Evolutionary conservation across 2,329 filamentous ascomycete species (phyloP), one percentile per base, ranked within the genome.

Genomic region (Penicillium sp.): DNA sequence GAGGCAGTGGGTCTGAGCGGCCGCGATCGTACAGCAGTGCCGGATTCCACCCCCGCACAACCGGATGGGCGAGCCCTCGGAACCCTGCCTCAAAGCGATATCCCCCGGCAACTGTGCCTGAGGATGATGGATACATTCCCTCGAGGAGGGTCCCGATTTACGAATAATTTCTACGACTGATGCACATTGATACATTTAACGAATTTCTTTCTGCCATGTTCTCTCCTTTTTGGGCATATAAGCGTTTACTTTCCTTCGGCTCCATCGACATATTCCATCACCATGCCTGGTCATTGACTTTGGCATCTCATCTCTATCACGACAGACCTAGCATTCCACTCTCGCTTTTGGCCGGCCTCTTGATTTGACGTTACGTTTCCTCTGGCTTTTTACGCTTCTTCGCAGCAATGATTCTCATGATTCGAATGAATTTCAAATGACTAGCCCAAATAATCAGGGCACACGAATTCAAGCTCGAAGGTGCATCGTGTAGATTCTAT

Each of bases 1-100:
- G 67, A 31, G 62, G 64, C 9, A 70, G 65, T 29, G 53, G 66
- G 3, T 67, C 66, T 4, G 67, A 69, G 13, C 61, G 63, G 21
- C 63, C 64, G 2, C 62, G 67, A 23, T 67, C 68, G 4, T 69
- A 59, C 13, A 65, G 61, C 38, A 64, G 46, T 49, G 62, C 61
- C 4, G 64, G 63, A 4, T 50, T 61, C 31, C 57, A 60, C 10
- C 49, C 54, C 1, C 50, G 57, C 6, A 43, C 57, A 13, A 57
- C 59, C 3, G 60, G 63, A 13, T 63, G 63, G 60, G 60, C 57
- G 2, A 67, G 64, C 25, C 61, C 68, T 31, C 62, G 68, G 13
- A 62, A 43, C 23, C 50, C 62, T 3, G 52, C 58, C n/a, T 56
- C 59, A 9, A 68, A 67, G 33, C 56, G 65, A 5, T 68, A 65